phyloP scores from a whole-genome alignment of 1,139 yeast species.

The Saccharomyces hybrid region DNA sequence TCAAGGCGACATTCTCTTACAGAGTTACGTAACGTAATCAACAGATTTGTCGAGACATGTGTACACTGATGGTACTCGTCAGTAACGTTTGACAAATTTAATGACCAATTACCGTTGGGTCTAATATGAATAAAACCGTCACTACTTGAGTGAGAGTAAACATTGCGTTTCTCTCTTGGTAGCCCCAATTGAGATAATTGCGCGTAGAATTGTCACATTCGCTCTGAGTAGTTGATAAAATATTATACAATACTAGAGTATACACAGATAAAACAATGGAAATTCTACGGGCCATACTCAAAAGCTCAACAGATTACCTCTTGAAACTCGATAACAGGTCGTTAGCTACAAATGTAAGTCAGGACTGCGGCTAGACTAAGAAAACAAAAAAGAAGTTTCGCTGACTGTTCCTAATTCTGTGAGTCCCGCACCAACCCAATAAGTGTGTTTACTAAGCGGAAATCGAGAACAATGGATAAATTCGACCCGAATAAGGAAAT shows the following conservation, averaged over 20 bases:
- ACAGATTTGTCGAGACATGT: not conserved
- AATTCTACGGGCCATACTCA: not conserved
- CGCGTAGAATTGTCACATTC: not conserved
- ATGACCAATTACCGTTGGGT: not conserved
- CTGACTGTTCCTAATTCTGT: too few species aligned
- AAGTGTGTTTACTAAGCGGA: too few species aligned
- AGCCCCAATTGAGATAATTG: not conserved
- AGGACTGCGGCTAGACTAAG: not conserved
- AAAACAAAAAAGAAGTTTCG: too few species aligned
- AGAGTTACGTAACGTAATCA: not conserved
- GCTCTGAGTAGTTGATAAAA: not conserved
- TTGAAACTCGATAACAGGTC: not conserved
- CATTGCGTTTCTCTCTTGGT: not conserved
- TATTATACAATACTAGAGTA: not conserved
- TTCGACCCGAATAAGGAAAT: too few species aligned
- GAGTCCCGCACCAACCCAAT: too few species aligned
- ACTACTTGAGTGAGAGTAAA: not conserved
- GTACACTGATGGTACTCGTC: not conserved
- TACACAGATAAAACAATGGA: not conserved
- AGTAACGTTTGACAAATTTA: not conserved
- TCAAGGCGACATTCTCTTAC: not conserved
- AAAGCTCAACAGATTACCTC: not conserved
- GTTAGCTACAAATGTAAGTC: not conserved
- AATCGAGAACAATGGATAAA: too few species aligned
- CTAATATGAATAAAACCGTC: not conserved